Evolutionary conservation across 2,329 filamentous ascomycete genomes (phyloP), one percentile per base, ranked within the genome.

Genomic region (Didymella glomerata): DNA sequence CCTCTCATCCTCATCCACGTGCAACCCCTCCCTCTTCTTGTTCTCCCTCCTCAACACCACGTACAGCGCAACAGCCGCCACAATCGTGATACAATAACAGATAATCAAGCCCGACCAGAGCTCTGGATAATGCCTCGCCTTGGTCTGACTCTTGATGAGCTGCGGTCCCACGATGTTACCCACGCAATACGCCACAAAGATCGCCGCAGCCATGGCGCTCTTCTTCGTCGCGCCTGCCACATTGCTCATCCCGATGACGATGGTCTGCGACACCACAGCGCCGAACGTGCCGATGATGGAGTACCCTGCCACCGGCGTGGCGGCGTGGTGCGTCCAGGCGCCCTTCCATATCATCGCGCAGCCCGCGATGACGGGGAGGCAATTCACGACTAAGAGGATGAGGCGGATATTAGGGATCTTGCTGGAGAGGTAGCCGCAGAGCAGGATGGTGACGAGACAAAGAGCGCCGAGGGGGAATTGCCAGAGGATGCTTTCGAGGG

Each of bases 161-260:
- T 90, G 88, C 3, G 90, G 90, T 0, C 90, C 90, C 24, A 92
- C 86, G 49, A 93, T 92, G 66, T 92, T 92, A 1, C 90, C 86
- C 7, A 92, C 86, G 54, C 88, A 90, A 69, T 92, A 92, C 0
- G 88, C 89, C 0, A 91, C 88, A 62, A 92, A 93, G 1, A 91
- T 88, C 0, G 87, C 87, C 0, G 88, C 87, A 0, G 90, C 88
- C 82, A 90, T 91, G 68, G 90, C 88, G 63, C 87, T 90, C 80
- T 92, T 92, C 79, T 93, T 93, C 0, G 90, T 92, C 24, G 90
- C 85, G 16, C 90, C 90, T 0, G 90, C 89, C 0, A 92, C 88
- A 64, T 93, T 93, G 11, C 85, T 85, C 81, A 85, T 85, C 0
- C 83, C 84, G 2, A 86, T 69, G 0, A 80, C 81, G 41, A 87